These are phyloP conservation scores for Globomyces sp. DNA, from an alignment of 371 early-diverging fungal genomes.

Conservation along the genomic window DNA sequence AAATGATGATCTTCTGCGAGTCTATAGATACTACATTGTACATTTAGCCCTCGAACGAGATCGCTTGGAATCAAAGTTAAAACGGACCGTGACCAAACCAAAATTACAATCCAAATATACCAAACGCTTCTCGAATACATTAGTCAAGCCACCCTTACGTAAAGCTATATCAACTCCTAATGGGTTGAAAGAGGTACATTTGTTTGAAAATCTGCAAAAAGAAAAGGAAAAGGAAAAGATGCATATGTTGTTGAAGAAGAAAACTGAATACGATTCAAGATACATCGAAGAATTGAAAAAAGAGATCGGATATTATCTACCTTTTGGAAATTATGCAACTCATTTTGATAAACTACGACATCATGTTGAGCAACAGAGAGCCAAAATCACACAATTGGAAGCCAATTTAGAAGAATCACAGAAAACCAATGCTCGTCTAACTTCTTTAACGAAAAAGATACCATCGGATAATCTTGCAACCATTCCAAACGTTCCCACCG, in stretches of 20 bases:
- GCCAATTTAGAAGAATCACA: neutral
- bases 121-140: too few relatives aligned
- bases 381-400: neutral
- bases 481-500: neutral
- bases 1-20: neutral
- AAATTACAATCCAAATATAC: too few relatives aligned
- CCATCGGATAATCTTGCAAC: neutral
- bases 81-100: neutral
- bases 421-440: neutral
- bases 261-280: too few relatives aligned
- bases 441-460: neutral
- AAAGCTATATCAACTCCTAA: too few relatives aligned
- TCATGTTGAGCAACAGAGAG: constrained; percentile 1
- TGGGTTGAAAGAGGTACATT: too few relatives aligned
- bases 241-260: too few relatives aligned
- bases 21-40: constrained; percentile 6
- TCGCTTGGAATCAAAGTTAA: neutral
- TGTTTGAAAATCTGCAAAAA: too few relatives aligned
- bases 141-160: too few relatives aligned
- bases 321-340: constrained; percentile 1
- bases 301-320: constrained; percentile 3
- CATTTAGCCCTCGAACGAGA: constrained; percentile 4
- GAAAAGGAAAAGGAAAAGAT: too few relatives aligned
- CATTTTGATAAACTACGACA: neutral
- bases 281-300: neutral